phyloP scores from a whole-genome alignment of 805 yeast species.

The Komagataella ulmi region DNA sequence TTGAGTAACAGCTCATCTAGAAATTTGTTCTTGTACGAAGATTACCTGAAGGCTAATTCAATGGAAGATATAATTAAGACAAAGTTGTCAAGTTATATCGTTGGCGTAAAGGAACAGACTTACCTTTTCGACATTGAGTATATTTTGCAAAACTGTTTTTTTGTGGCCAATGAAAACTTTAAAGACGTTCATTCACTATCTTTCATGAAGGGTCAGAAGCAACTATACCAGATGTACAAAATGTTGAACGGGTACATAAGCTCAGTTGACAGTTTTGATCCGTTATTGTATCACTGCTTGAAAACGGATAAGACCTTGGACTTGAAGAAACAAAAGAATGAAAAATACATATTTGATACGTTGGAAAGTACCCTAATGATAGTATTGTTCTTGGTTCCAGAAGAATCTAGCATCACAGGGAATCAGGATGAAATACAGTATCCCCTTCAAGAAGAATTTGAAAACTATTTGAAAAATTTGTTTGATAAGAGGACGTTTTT shows the following conservation, averaged over 20 bases:
- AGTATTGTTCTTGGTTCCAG: not conserved
- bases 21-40: conserved; percentile 1
- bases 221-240: not conserved
- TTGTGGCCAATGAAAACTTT: not conserved
- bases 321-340: not conserved
- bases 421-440: not conserved
- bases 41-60: not conserved
- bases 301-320: not conserved
- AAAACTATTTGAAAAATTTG: not conserved
- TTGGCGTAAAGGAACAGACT: not conserved
- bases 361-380: conserved; percentile 1
- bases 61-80: conserved; percentile 2
- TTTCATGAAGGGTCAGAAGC: not conserved
- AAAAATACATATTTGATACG: not conserved
- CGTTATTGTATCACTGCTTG: not conserved
- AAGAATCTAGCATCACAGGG: not conserved
- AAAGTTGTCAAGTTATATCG: not conserved
- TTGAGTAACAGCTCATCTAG: not conserved
- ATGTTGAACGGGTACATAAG: not conserved
- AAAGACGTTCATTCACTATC: not conserved
- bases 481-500: conserved; percentile 5
- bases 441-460: not conserved
- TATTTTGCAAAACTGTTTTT: not conserved
- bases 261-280: not conserved
- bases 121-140: not conserved